Conservation (phyloP, 371 early-diverging fungal genomes). For the Cokeromyces recurvatus region DNA sequence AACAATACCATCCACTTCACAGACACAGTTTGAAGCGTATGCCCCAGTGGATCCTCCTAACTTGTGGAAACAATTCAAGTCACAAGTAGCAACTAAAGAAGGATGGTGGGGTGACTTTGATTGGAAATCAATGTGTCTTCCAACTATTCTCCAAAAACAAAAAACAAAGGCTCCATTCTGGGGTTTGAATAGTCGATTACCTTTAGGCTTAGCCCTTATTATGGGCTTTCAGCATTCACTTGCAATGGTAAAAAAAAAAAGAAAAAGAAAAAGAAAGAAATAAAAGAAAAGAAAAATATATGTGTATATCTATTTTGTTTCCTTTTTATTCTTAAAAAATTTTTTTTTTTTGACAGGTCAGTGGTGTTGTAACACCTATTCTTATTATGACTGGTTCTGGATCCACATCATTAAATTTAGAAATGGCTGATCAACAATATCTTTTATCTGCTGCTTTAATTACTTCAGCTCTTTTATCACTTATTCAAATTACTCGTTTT, state of each 20-base stretch:
- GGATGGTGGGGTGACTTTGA: slow-evolving; percentile 61
- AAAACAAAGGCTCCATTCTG: slow-evolving; percentile 48
- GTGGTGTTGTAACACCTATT: slow-evolving; percentile 58
- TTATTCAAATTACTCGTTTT: slow-evolving; percentile 59
- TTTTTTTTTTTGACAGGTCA: slow-evolving; percentile 38
- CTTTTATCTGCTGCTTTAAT: slow-evolving; percentile 59
- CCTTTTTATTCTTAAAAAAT: no score
- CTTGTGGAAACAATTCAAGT: slow-evolving; percentile 30
- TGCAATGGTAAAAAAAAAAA: slow-evolving; percentile 29
- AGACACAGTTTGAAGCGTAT: slow-evolving; percentile 37
- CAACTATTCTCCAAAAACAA: slow-evolving; percentile 33
- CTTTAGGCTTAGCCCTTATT: slow-evolving; percentile 47
- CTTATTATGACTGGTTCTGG: slow-evolving; percentile 53
- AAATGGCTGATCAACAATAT: slow-evolving; percentile 42
- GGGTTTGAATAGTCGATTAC: slow-evolving; percentile 54
- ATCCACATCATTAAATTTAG: slow-evolving; percentile 42
- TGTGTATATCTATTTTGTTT: not conserved
- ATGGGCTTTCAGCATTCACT: slow-evolving; percentile 62
- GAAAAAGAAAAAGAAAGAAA: no score
- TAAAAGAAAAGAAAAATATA: no score
- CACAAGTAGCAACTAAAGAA: slow-evolving; percentile 46
- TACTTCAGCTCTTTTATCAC: slow-evolving; percentile 47
- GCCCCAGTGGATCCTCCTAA: slow-evolving; percentile 22
- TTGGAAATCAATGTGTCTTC: slow-evolving; percentile 52
- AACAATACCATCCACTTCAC: slow-evolving; percentile 12